Evolutionary conservation across 148 eudicot species (phyloP).

Genomic region (Beta vulgaris): DNA sequence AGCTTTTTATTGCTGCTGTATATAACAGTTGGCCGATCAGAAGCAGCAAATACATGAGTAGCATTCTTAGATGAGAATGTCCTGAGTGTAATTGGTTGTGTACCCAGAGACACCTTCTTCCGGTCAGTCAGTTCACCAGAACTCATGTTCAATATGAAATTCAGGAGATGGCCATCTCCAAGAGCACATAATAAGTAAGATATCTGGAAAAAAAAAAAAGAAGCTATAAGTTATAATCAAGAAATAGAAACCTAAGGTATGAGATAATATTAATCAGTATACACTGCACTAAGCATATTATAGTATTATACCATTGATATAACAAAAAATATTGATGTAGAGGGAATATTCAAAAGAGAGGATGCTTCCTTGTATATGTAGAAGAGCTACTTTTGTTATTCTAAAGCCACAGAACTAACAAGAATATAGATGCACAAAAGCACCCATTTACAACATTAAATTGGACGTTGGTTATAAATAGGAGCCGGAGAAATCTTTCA

Average conservation of each 20-base stretch:
- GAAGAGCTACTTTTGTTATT: no score
- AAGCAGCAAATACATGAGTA: slow-evolving; percentile 97
- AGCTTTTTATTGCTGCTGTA: slow-evolving; percentile 98
- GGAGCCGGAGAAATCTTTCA: no score
- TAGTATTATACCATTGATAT: no score
- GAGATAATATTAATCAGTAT: no score
- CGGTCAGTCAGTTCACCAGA: slow-evolving; percentile 79
- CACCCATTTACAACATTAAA: no score
- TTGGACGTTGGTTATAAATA: no score
- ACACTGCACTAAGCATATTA: neutral
- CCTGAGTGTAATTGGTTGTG: slow-evolving; percentile 86
- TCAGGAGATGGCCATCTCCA: slow-evolving; percentile 95
- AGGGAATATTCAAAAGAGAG: no score
- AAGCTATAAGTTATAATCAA: slow-evolving; percentile 1
- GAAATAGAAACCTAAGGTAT: no score
- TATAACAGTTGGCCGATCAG: slow-evolving; percentile 96
- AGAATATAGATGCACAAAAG: no score
- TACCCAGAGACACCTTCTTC: slow-evolving; percentile 91
- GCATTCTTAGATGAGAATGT: slow-evolving; percentile 93
- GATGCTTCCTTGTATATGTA: no score
- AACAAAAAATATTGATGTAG: no score
- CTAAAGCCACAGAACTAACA: no score
- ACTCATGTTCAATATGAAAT: slow-evolving; percentile 71
- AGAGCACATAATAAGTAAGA: slow-evolving; percentile 89
- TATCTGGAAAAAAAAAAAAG: slow-evolving; percentile 61